Evolutionary conservation across 192 early-diverging fungal genomes (phyloP).

Genomic region (Umbelopsis sp.): DNA sequence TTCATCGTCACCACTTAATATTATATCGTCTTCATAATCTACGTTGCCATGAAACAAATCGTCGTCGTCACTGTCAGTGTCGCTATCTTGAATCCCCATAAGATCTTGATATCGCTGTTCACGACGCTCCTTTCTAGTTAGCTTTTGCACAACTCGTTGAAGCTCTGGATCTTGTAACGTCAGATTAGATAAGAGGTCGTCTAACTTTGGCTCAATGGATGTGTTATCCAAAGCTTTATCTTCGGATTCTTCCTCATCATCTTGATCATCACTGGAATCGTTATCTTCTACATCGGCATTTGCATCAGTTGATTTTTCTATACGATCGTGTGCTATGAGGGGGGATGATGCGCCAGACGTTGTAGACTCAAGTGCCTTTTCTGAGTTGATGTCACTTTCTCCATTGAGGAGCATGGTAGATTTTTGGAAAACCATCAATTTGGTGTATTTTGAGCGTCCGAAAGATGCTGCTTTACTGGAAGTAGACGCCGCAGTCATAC

Average conservation of each 20-base stretch:
- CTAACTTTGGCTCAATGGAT: background rate
- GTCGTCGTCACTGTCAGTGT: background rate
- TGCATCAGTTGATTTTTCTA: background rate
- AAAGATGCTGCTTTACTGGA: background rate
- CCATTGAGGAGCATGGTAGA: background rate
- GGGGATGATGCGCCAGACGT: background rate
- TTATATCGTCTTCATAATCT: background rate
- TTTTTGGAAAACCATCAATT: conserved; percentile 1
- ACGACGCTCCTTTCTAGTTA: conserved; percentile 14
- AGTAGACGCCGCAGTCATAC: background rate
- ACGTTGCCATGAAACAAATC: background rate
- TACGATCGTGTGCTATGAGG: background rate
- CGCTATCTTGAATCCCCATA: background rate
- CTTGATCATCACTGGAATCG: background rate
- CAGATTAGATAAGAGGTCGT: background rate
- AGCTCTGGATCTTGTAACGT: background rate
- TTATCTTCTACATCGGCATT: background rate
- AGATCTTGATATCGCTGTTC: background rate
- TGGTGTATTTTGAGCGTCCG: conserved; percentile 14
- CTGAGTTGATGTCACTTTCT: conserved; percentile 7
- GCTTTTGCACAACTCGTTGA: background rate
- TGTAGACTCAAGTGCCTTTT: background rate
- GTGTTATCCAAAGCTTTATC: background rate
- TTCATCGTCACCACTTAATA: conserved; percentile 13
- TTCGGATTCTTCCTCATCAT: background rate